Base-by-base conservation (phyloP, 345 rosid species). In the Hibiscus tridactylites region DNA sequence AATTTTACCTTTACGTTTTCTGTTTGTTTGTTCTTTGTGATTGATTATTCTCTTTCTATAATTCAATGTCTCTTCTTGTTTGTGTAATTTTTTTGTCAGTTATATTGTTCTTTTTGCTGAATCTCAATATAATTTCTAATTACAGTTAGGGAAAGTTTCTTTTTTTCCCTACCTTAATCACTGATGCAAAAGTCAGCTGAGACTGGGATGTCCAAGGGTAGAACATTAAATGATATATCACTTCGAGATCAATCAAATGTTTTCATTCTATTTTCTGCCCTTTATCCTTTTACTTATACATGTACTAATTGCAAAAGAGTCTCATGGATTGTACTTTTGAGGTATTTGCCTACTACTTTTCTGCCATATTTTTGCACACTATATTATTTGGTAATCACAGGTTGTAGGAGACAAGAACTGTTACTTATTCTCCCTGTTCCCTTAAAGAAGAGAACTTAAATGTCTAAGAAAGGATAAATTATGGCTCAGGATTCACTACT, bases 381-480 rank as follows among this genome's bases (percentile, higher is more conserved):
- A 64, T 19, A 64, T 64, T 37, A 39, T 39, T 2, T 4, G 68
- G 29, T 11, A 64, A 19, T 19, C 1, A 42, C 26, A 39, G 31
- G 16, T 64, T 19, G 26, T 42, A 64, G 52, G 68, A 64, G 50
- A 4, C 52, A 39, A 42, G 13, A 64, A 37, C 29, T 39, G 1
- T 21, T 39, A 47, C 52, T 12, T 47, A 13, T 19, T 31, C 1
- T 11, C 37, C 42, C 8, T 66, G 1, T 65, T 24, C 35, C 6
- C 21, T 13, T 65, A n/a, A 46, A 44, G 6, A 24, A 13, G 54
- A 17, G 21, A 65, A 13, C 42, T 44, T 65, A 24, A 44, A 65
- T 65, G 35, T 65, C 69, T 39, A 11, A 57, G 35, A 44, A 65
- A 46, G 70, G 70, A 46, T 46, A 46, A 65, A 65, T 44, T 44